Evolutionary conservation across 1,284 basidiomycete genomes (phyloP), one percentile per base, ranked within the genome.

Genomic region (Apiotrichum gracile): DNA sequence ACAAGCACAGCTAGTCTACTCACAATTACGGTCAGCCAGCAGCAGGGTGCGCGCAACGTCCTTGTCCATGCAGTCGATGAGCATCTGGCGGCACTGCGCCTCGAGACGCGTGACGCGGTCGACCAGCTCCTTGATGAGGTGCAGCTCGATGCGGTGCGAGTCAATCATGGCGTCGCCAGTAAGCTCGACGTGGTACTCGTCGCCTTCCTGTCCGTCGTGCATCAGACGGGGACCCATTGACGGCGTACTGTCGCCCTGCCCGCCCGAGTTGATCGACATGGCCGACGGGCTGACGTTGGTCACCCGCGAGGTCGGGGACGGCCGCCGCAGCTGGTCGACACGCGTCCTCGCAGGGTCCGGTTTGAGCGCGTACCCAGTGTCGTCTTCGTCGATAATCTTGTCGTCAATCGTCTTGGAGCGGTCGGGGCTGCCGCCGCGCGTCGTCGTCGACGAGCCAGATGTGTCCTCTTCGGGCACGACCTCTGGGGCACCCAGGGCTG

Each of bases 21-120:
- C 43, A 69, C 70, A 63, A 49, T 72, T 73, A 9, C 71, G 61
- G 47, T 73, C 71, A 1, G 71, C 71, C 19, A 72, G 54, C 1
- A 73, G 47, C 14, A 73, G 31, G 3, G 69, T 72, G 27, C 69
- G 51, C 12, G 68, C 62, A 0, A 73, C 55, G 14, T 65, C 59
- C 47, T 70, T 58, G 26, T 68, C 66, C 69, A 73, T 69, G 24
- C 57, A 61, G 40, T 69, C 67, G 40, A 73, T 45, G 33, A 73
- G 54, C 64, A 73, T 65, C 54, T 69, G 65, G 33, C 71, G 59
- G 16, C 63, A 54, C 46, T 69, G 66, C 8, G 66, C 65, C 47
- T 73, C 71, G 22, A 73, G 58, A 34, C 61, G 61, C 10, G 69
- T 61, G 10, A 62, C 60, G 14, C 64, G 54, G 33, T 66, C 61